phyloP scores from a whole-genome alignment of 2,329 filamentous ascomycete species.

The Simplicillium sp. region DNA sequence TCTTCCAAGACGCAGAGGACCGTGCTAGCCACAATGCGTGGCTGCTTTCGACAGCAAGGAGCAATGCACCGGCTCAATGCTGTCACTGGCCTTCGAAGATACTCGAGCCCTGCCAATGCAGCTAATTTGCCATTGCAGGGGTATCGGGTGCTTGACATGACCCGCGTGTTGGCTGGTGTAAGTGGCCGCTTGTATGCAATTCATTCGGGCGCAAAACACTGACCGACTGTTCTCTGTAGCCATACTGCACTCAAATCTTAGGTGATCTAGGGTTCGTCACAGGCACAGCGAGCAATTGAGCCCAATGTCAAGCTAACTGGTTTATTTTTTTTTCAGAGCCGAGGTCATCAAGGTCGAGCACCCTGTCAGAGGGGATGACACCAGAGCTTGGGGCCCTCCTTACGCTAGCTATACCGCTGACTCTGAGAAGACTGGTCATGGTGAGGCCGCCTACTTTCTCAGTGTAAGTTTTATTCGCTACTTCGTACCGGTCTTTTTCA shows the following conservation, averaged over 20 bases:
- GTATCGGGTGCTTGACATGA: slow-evolving; percentile 91
- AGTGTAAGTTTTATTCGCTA: slow-evolving; percentile 44
- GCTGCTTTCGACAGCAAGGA: neutral
- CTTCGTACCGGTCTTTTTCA: neutral
- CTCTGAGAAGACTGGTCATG: slow-evolving; percentile 55
- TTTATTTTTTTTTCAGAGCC: slow-evolving; percentile 44
- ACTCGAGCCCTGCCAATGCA: neutral
- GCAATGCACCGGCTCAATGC: neutral
- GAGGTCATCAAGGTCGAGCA: slow-evolving; percentile 98
- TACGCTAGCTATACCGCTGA: slow-evolving; percentile 69
- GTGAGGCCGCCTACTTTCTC: slow-evolving; percentile 92
- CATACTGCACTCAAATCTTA: slow-evolving; percentile 94
- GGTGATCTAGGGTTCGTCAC: slow-evolving; percentile 79
- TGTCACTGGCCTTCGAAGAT: slow-evolving; percentile 1
- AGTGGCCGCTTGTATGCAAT: slow-evolving; percentile 21
- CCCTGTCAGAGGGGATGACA: slow-evolving; percentile 84
- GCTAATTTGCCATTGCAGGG: slow-evolving; percentile 60
- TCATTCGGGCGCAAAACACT: slow-evolving; percentile 6
- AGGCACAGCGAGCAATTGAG: too few species aligned
- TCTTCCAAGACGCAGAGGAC: slow-evolving; percentile 1
- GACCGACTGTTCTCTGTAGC: slow-evolving; percentile 40
- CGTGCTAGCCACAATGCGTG: slow-evolving; percentile 4
- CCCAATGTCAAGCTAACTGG: neutral
- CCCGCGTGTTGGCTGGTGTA: slow-evolving; percentile 87
- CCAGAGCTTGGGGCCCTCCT: slow-evolving; percentile 90